A percentile compares a stretch with the other conserved stretches of the same genome.
phyloP scores from a whole-genome alignment of 352 stramenopile species.

The Phytophthora cryptogea region DNA sequence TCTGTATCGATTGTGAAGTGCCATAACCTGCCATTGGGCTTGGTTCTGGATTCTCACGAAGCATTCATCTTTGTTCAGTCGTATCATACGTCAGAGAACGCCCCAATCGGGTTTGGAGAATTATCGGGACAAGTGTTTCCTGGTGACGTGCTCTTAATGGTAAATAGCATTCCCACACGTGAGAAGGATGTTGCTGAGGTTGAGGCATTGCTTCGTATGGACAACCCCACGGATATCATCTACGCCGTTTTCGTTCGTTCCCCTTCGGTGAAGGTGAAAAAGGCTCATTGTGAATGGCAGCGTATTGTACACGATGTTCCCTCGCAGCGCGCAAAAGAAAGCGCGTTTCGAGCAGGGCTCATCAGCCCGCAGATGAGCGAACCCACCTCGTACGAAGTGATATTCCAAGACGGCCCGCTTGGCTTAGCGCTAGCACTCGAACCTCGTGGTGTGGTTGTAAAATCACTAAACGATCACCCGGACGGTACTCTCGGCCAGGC shows the following conservation, averaged over 20 bases:
- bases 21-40: slow-evolving; percentile 40
- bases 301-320: slow-evolving; percentile 30
- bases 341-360: slow-evolving; percentile 29
- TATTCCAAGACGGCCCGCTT: slow-evolving; percentile 70
- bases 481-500: slow-evolving; percentile 74
- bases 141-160: slow-evolving; percentile 63
- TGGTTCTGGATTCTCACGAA: slow-evolving; percentile 43
- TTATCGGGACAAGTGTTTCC: slow-evolving; percentile 69
- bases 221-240: slow-evolving; percentile 28
- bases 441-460: slow-evolving; percentile 66
- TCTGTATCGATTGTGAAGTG: slow-evolving; percentile 73
- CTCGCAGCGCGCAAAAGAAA: slow-evolving; percentile 37
- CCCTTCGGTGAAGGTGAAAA: slow-evolving; percentile 49
- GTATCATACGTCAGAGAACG: slow-evolving; percentile 28
- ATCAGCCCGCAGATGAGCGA: slow-evolving; percentile 13
- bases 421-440: slow-evolving; percentile 79
- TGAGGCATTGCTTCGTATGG: slow-evolving; percentile 33
- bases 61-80: slow-evolving; percentile 56
- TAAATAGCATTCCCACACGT: slow-evolving; percentile 38
- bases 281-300: slow-evolving; percentile 31
- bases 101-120: slow-evolving; percentile 51
- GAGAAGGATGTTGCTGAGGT: slow-evolving; percentile 48
- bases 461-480: slow-evolving; percentile 76
- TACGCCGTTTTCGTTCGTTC: slow-evolving; percentile 48
- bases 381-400: slow-evolving; percentile 57